phyloP scores from a whole-genome alignment of 2,329 filamentous ascomycete species.

The Penicillium aurantiogriseum region DNA sequence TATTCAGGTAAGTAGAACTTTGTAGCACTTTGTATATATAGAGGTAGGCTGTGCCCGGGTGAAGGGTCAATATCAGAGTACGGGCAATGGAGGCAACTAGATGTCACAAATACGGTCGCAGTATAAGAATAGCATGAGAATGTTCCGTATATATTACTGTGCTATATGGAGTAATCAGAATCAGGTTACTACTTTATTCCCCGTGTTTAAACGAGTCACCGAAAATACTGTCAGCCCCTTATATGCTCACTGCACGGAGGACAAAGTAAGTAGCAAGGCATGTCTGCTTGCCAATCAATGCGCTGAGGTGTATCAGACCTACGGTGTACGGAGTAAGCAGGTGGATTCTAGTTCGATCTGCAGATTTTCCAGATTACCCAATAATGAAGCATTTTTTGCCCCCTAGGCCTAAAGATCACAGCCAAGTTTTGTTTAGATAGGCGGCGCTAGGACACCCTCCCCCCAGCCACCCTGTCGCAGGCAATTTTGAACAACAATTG shows the following conservation, averaged over 20 bases:
- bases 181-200: neutral
- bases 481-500: neutral
- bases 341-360: conserved; percentile 3
- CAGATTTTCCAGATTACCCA: neutral
- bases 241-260: neutral
- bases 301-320: neutral
- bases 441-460: neutral
- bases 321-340: conserved; percentile 2
- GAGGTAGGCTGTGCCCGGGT: neutral
- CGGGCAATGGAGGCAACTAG: neutral
- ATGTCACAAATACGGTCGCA: neutral
- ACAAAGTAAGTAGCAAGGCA: neutral
- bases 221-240: neutral
- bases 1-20: neutral
- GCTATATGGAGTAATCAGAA: neutral
- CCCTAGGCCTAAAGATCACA: neutral
- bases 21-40: neutral
- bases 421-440: neutral
- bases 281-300: neutral
- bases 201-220: neutral
- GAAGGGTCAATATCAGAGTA: neutral
- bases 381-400: neutral
- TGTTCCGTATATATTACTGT: neutral
- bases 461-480: conserved; percentile 5
- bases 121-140: neutral